Conservation (phyloP, 345 rosid species). For the Angophora floribunda region DNA sequence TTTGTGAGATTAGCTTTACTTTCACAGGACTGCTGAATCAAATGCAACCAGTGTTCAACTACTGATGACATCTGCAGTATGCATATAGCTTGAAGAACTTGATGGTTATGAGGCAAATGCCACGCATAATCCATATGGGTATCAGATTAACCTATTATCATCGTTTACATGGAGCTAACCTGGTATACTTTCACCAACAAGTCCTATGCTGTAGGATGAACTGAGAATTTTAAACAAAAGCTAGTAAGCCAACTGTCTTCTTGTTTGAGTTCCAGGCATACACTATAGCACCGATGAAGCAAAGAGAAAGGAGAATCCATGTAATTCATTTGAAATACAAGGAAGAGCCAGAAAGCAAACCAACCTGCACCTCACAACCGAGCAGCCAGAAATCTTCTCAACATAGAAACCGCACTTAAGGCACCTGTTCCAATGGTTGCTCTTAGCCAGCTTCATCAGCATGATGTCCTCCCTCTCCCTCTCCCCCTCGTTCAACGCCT, state of each 20-base stretch:
- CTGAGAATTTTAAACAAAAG: not conserved
- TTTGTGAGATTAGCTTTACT: not conserved
- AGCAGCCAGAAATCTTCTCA: constrained; percentile 35
- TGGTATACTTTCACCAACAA: not conserved
- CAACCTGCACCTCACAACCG: constrained; percentile 2
- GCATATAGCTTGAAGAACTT: not conserved
- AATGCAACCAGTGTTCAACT: not conserved
- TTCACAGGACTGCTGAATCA: not conserved
- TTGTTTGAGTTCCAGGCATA: not conserved
- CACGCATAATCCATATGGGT: not conserved
- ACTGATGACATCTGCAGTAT: not conserved
- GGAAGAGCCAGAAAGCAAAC: not conserved
- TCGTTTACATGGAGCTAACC: not conserved
- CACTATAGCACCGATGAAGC: not conserved
- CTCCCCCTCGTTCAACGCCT: constrained; percentile 22
- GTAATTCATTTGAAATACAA: not conserved
- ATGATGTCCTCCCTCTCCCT: constrained; percentile 16
- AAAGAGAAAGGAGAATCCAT: not conserved
- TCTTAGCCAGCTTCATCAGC: constrained; percentile 4
- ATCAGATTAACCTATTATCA: not conserved
- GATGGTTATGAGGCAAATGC: not conserved
- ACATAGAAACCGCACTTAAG: constrained; percentile 28
- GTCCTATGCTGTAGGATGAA: not conserved
- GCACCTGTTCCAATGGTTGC: constrained; percentile 31
- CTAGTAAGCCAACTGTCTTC: not conserved